Conservation (phyloP, 371 early-diverging fungal genomes). For the Smittium mucronatum region DNA sequence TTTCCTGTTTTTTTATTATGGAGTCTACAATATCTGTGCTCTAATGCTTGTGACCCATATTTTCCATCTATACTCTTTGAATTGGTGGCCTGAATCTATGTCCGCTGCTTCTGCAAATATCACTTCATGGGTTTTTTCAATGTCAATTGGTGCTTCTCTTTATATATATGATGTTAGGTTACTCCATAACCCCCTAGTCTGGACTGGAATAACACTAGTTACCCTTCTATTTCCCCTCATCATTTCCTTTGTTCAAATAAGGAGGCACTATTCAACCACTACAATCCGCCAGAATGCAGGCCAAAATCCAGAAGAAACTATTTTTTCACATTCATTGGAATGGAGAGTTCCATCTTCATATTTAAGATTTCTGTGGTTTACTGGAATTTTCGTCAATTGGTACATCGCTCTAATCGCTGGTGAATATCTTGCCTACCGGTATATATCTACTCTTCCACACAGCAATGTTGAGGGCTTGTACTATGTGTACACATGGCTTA, state of each 20-base stretch:
- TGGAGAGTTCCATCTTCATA: slow-evolving; percentile 54
- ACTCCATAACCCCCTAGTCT: slow-evolving; percentile 41
- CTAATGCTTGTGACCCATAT: slow-evolving; percentile 53
- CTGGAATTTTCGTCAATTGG: slow-evolving; percentile 43
- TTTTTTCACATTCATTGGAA: slow-evolving; percentile 32
- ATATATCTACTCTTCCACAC: slow-evolving; percentile 41
- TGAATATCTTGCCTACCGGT: slow-evolving; percentile 49
- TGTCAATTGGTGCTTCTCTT: slow-evolving; percentile 40
- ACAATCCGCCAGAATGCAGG: slow-evolving; percentile 34
- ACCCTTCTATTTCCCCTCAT: slow-evolving; percentile 53
- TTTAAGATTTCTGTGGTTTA: slow-evolving; percentile 59
- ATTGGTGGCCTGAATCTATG: slow-evolving; percentile 58
- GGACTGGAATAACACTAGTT: slow-evolving; percentile 53
- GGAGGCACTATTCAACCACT: slow-evolving; percentile 26
- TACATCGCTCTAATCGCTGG: slow-evolving; percentile 53
- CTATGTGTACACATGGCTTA: slow-evolving; percentile 61
- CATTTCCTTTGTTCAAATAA: slow-evolving; percentile 47
- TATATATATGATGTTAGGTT: slow-evolving; percentile 36
- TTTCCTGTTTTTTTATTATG: slow-evolving; percentile 61
- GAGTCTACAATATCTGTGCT: slow-evolving; percentile 54
- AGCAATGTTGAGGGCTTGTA: slow-evolving; percentile 42
- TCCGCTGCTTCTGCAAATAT: slow-evolving; percentile 44
- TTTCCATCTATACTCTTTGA: slow-evolving; percentile 58
- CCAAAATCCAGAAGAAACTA: slow-evolving; percentile 27
- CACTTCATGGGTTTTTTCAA: slow-evolving; percentile 49